Percentiles rank a stretch among this genome's conserved stretches.
Conservation (phyloP, 1,284 basidiomycete species). For the Moesziomyces sp. region DNA sequence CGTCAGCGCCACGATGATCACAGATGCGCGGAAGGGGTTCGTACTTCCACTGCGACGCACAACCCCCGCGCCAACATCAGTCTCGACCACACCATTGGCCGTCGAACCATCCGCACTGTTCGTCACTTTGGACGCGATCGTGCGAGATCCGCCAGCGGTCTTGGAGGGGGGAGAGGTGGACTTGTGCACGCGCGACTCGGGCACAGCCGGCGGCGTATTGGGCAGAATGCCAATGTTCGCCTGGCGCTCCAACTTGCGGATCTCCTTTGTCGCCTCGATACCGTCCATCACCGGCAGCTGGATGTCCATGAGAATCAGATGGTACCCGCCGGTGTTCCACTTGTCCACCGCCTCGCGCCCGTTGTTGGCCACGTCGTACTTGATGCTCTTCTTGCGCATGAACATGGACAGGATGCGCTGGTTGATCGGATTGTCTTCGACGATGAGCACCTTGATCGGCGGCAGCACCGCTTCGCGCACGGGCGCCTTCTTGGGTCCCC, state of each 20-base stretch:
- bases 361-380: slow-evolving; percentile 92
- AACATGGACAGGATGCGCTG: slow-evolving; percentile 95
- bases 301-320: slow-evolving; percentile 99
- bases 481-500: slow-evolving; percentile 54
- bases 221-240: slow-evolving; percentile 79
- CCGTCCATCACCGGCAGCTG: slow-evolving; percentile 99
- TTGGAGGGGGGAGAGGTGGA: too few species aligned
- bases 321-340: slow-evolving; percentile 92
- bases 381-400: slow-evolving; percentile 95
- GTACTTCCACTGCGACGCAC: slow-evolving; percentile 19
- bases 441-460: slow-evolving; percentile 66
- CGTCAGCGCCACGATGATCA: slow-evolving; percentile 98
- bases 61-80: neutral
- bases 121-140: neutral
- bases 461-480: slow-evolving; percentile 61
- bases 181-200: slow-evolving; percentile 6
- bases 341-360: slow-evolving; percentile 95
- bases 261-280: slow-evolving; percentile 95
- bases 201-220: slow-evolving; percentile 70
- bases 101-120: neutral
- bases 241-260: slow-evolving; percentile 82
- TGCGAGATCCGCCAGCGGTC: slow-evolving; percentile 1
- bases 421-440: slow-evolving; percentile 93
- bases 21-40: slow-evolving; percentile 82
- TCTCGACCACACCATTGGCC: slow-evolving; percentile 12